Evolutionary conservation across 805 yeast genomes (phyloP).

Genomic region (Ogataea nakhonphanomensis): DNA sequence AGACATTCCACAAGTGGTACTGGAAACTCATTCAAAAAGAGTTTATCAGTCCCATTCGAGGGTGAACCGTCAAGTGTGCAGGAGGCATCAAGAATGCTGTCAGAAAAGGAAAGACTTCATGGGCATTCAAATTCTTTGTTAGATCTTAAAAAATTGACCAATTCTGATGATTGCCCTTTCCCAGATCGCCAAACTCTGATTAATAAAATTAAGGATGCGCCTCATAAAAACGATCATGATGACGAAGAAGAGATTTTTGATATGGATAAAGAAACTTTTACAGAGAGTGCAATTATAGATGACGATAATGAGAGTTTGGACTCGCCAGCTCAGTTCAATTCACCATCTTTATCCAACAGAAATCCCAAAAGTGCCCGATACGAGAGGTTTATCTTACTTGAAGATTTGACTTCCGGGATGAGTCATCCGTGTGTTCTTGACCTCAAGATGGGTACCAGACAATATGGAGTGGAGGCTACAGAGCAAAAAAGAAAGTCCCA

Average conservation of each 20-base stretch:
- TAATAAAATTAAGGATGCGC: slow-evolving; percentile 37
- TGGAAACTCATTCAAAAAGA: slow-evolving; percentile 11
- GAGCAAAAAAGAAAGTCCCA: slow-evolving; percentile 73
- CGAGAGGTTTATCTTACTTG: slow-evolving; percentile 81
- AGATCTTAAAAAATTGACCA: slow-evolving; percentile 21
- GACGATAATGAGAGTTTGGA: slow-evolving; percentile 14
- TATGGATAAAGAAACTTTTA: slow-evolving; percentile 9
- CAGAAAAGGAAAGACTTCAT: background rate
- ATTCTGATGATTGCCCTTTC: slow-evolving; percentile 15
- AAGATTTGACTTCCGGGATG: slow-evolving; percentile 86
- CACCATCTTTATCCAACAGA: slow-evolving; percentile 2
- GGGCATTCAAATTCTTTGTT: slow-evolving; percentile 22
- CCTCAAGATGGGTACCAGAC: slow-evolving; percentile 97
- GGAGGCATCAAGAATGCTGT: background rate
- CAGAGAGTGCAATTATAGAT: slow-evolving; percentile 16
- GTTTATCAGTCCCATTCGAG: slow-evolving; percentile 4
- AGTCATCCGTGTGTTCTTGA: slow-evolving; percentile 87
- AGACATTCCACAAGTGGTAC: slow-evolving; percentile 30
- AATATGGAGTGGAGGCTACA: slow-evolving; percentile 92
- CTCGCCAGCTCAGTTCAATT: slow-evolving; percentile 3
- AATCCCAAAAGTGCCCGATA: slow-evolving; percentile 45
- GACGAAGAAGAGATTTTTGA: slow-evolving; percentile 7
- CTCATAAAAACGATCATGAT: background rate
- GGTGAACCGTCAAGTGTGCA: background rate
- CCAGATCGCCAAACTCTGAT: slow-evolving; percentile 30